These are phyloP conservation scores for Chiua virens DNA, from an alignment of 768 basidiomycete genomes.

Conservation along the genomic window DNA sequence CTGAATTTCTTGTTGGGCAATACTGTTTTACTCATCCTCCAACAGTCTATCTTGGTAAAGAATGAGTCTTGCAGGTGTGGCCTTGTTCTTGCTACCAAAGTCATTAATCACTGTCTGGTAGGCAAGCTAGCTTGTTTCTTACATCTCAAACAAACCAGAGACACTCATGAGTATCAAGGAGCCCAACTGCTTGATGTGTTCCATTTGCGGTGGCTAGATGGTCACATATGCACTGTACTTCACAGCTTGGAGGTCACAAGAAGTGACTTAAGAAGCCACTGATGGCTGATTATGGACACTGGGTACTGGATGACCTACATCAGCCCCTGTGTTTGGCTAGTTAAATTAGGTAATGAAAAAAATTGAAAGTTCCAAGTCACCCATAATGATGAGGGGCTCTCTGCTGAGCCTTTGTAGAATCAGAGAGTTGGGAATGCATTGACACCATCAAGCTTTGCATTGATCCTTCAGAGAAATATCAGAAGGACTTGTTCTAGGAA, in stretches of 20 bases:
- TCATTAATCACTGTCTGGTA: slow-evolving; percentile 13
- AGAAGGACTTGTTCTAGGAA: background rate
- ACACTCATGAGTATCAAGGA: slow-evolving; percentile 37
- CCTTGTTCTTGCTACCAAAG: slow-evolving; percentile 7
- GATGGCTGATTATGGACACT: slow-evolving; percentile 54
- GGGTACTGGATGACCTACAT: slow-evolving; percentile 63
- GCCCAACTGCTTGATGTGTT: slow-evolving; percentile 45
- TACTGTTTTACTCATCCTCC: slow-evolving; percentile 48
- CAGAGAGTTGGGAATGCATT: slow-evolving; percentile 39
- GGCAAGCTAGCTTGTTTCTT: background rate
- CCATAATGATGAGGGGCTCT: slow-evolving; percentile 37
- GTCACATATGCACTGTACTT: slow-evolving; percentile 43
- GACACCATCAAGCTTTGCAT: slow-evolving; percentile 52
- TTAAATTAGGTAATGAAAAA: background rate
- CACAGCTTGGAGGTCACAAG: slow-evolving; percentile 44
- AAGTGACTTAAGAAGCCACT: slow-evolving; percentile 58
- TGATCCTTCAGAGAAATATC: slow-evolving; percentile 38
- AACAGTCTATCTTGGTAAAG: slow-evolving; percentile 55
- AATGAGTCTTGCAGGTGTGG: slow-evolving; percentile 35
- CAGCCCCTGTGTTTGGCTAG: slow-evolving; percentile 42
- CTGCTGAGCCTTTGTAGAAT: slow-evolving; percentile 24
- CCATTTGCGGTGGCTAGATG: slow-evolving; percentile 47
- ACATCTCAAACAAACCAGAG: background rate
- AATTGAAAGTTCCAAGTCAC: slow-evolving; percentile 5
- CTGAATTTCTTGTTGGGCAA: slow-evolving; percentile 44